Base-by-base conservation (phyloP, 495 filamentous ascomycete genomes). In the Lepraria neglecta region DNA sequence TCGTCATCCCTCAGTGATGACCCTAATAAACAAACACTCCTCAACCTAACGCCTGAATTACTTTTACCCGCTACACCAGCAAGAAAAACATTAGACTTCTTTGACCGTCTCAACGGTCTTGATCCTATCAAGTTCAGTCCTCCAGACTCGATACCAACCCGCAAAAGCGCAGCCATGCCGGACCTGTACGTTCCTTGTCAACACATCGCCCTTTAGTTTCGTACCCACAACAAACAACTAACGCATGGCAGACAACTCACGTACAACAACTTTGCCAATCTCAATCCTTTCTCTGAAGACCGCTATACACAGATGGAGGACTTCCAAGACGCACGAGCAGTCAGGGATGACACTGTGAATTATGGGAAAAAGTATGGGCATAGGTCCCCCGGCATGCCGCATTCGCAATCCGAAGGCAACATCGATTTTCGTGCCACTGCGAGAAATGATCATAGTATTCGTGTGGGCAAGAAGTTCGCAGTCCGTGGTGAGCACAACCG, bases 241-340 rank as follows among this genome's bases (percentile, higher is more conserved):
- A 64, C n/a, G n/a, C n/a, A 27, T 21, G 58, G 42, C 47, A 69
- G 69, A 14, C 56, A 67, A 35, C 52, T 68, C n/a, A 55, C 62
- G 1, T 71, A 71, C 54, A 69, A 68, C 46, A 70, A 72, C 27
- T 62, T 75, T 33, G 59, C 66, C 17, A 71, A 71, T 48, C 65
- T 71, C 56, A 75, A 75, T 54, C 71, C 73, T 5, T 73, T 72
- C 52, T 67, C 68, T 33, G 68, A 72, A 15, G 59, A 65, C 27
- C 60, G 64, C 31, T 56, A 56, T 19, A 65, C 63, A 30, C 58
- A 58, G 45, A 27, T 65, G 15, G 60, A 55, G 35, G 66, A 68
- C 58, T 63, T 68, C 42, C 43, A 59, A 21, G 40, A 63, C 33
- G 7, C 42, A 35, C 28, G 31, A 9, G 48, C 15, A 31, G n/a